Conservation (phyloP, 2,329 filamentous ascomycete species). For the Pseudocercospora fijiensis region DNA sequence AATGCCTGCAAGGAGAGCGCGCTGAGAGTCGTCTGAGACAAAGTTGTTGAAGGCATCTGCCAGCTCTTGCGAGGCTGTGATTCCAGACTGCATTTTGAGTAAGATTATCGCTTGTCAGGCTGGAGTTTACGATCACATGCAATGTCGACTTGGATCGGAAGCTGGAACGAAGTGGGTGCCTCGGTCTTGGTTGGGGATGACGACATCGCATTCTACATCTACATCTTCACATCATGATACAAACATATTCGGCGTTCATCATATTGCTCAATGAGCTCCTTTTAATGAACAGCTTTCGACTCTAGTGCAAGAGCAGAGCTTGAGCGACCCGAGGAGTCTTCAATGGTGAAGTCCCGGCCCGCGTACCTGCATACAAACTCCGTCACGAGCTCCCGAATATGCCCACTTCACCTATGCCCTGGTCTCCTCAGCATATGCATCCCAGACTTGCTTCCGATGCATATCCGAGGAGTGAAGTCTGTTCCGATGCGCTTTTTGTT, state of each 20-base stretch:
- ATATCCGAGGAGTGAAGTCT: not conserved
- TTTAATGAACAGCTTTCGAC: not conserved
- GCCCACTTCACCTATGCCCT: constrained; percentile 12
- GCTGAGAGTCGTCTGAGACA: constrained; percentile 60
- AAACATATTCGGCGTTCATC: not conserved
- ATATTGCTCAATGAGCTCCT: not conserved
- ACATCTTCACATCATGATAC: not conserved
- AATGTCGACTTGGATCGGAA: constrained; percentile 2
- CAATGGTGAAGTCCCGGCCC: constrained; percentile 11
- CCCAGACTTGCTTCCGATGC: constrained; percentile 4
- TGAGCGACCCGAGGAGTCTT: not conserved
- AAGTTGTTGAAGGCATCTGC: constrained; percentile 69
- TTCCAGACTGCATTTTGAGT: constrained; percentile 71
- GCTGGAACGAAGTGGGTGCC: not conserved
- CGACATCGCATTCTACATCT: not conserved
- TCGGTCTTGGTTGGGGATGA: constrained; percentile 1
- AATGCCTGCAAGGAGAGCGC: constrained; percentile 72
- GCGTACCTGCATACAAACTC: constrained; percentile 13
- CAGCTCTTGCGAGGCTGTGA: constrained; percentile 75
- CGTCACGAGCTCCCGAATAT: not conserved
- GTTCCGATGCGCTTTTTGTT: not conserved
- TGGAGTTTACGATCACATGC: constrained; percentile 1
- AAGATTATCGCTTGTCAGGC: not conserved
- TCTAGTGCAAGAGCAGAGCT: not conserved
- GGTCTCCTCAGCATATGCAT: constrained; percentile 1